A percentile compares a stretch with the other conserved stretches of the same genome.
Conservation (phyloP, 768 basidiomycete genomes). For the Lactarius trivialis region DNA sequence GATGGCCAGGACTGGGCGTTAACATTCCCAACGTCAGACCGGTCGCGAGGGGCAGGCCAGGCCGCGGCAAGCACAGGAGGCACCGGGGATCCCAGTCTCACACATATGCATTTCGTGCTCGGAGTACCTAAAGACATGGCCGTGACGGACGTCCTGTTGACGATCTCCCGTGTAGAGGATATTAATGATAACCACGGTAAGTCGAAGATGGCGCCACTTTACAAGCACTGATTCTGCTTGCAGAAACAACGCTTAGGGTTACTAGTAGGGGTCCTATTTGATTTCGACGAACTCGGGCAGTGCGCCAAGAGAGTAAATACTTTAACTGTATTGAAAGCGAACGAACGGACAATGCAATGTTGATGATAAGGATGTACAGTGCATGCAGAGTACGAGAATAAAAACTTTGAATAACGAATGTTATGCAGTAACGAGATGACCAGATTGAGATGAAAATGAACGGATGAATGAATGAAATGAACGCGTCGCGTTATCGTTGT, state of each 20-base stretch:
- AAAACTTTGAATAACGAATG: slow-evolving; percentile 1
- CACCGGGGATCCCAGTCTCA: neutral
- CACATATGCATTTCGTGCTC: neutral
- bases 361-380: slow-evolving; percentile 21
- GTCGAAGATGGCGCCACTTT: neutral
- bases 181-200: neutral
- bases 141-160: neutral
- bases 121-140: slow-evolving; percentile 1
- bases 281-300: neutral
- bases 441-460: neutral
- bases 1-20: neutral
- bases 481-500: slow-evolving; percentile 10
- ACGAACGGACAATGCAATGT: slow-evolving; percentile 14
- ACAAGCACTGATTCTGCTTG: neutral
- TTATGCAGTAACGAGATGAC: slow-evolving; percentile 8
- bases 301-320: neutral
- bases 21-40: neutral
- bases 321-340: slow-evolving; percentile 12
- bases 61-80: neutral
- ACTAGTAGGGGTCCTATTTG: too few relatives aligned
- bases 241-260: neutral
- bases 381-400: slow-evolving; percentile 18
- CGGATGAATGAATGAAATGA: neutral
- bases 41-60: neutral
- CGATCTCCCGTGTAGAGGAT: neutral